Evolutionary conservation across 208 protist genomes (phyloP), one percentile per base, ranked within the genome.

Genomic region (Herpetomonas samuelpessoai): DNA sequence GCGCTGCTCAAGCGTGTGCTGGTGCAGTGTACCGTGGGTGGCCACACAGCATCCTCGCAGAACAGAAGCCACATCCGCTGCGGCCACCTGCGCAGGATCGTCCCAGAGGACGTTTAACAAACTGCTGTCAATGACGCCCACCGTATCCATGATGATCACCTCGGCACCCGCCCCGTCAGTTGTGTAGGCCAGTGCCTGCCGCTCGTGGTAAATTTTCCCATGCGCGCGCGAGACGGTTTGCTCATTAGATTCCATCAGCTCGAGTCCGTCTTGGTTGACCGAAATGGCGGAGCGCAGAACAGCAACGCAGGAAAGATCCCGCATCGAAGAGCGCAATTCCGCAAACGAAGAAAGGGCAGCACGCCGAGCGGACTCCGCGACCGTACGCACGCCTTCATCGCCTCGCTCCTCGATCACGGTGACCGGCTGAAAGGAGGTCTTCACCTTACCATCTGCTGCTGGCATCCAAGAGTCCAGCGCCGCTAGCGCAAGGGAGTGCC

Each of bases 141-240:
- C 61, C 18, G 80, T 57, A 22, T 84, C 83, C 39, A 87, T 70
- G 16, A 28, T 52, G n/a, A 92, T 46, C 26, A 83, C 46, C 38
- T 78, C 77, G 16, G 72, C 78, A 6, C 60, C 52, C 27, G 62
- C 65, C n/a, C 88, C 88, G 51, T 92, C 72, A 9, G 86, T 71
- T 6, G 83, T 89, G 62, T 82, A 88, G 19, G 74, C 85, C 44
- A 92, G 47, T 29, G 78, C 83, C 64, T 88, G 85, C 9, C 75
- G 76, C 51, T 82, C 65, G 27, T 49, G 59, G 10, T 81, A 82
- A 0, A 45, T 18, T 39, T 62, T 69, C 24, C 83, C 76, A 19
- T 67, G 28, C 50, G 67, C 69, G 6, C 61, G 54, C 12, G 51
- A 54, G 57, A 88, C 14, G 14, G 61, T 65, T 16, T 66, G 19